Evolutionary conservation across 2,329 filamentous ascomycete genomes (phyloP), one percentile per base, ranked within the genome.

Genomic region (Metarhizium rileyi): DNA sequence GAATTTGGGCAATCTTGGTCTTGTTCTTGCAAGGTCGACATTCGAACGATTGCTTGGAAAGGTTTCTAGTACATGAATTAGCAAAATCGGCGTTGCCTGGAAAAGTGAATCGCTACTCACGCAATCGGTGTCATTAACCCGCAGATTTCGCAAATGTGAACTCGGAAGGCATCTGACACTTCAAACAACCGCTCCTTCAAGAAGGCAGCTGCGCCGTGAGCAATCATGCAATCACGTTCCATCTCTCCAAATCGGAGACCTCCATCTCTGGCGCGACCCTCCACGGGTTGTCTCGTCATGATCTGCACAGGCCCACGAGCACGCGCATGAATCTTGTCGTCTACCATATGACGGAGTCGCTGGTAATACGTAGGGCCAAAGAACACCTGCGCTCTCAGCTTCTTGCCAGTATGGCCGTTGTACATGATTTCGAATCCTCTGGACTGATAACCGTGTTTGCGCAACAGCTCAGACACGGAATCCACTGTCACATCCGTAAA

Each of bases 201-300:
- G 79, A 98, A 98, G 2, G 90, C 86, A 49, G 89, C 91, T 3
- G 94, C 93, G 65, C 93, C 93, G 67, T 98, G 94, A n/a, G 94
- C 90, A 74, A 98, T 98, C 93, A 98, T 98, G 68, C 93, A 98
- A 81, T 98, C 94, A 74, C 94, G 91, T 72, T 98, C 94, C 93
- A 98, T 98, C 77, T 98, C 93, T 83, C 93, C 93, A 81, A 98
- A 98, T 66, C 94, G 91, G 42, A 98, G 79, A 75, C 93, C 93
- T 78, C 93, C 93, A 66, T 98, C 94, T 70, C 94, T 78, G 3
- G 93, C 93, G 81, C 94, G 87, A 86, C 93, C 93, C 72, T 98
- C 93, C 14, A 98, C 93, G 18, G 93, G 93, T 69, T 98, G 93
- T 51, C 94, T 80, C 3, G 93, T 98, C 72, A 98, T 81, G 63